Percentiles rank a stretch among this genome's conserved stretches.
These are phyloP conservation scores for Mycena galericulata DNA, from an alignment of 768 basidiomycete species.

Conservation along the genomic window DNA sequence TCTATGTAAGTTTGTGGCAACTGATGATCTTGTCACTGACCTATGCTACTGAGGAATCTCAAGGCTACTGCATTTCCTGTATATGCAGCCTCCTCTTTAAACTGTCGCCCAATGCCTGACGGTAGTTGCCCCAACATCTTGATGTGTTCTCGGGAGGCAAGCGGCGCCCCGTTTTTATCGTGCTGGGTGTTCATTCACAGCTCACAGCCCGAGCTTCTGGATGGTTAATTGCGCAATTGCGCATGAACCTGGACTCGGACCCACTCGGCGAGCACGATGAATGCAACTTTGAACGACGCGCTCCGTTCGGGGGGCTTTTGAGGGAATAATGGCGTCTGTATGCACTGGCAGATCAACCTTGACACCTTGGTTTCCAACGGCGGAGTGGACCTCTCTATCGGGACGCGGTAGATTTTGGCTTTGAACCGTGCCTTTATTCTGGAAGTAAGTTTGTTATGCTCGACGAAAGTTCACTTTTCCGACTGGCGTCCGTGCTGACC, in stretches of 20 bases:
- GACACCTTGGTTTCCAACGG: conserved; percentile 23
- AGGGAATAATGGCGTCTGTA: neutral
- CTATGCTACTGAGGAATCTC: too few relatives aligned
- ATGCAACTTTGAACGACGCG: conserved; percentile 46
- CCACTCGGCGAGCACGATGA: conserved; percentile 57
- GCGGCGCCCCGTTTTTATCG: too few relatives aligned
- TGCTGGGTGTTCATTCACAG: too few relatives aligned
- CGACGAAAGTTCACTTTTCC: conserved; percentile 29
- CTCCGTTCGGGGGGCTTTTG: conserved; percentile 44
- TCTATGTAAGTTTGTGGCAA: too few relatives aligned
- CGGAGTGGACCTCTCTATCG: conserved; percentile 14
- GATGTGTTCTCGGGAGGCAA: too few relatives aligned
- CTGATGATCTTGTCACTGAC: too few relatives aligned
- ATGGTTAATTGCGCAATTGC: conserved; percentile 54
- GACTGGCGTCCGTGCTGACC: neutral
- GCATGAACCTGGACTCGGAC: conserved; percentile 58
- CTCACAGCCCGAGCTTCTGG: conserved; percentile 48
- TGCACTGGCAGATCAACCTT: conserved; percentile 16
- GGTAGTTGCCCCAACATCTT: too few relatives aligned
- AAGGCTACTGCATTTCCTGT: too few relatives aligned
- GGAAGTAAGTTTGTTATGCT: conserved; percentile 24
- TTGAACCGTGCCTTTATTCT: conserved; percentile 40
- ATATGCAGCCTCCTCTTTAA: too few relatives aligned
- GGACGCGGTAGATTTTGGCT: conserved; percentile 25
- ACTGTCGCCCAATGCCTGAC: too few relatives aligned